Conservation (phyloP, 305 asterid species). For the Euphrasia arctica region DNA sequence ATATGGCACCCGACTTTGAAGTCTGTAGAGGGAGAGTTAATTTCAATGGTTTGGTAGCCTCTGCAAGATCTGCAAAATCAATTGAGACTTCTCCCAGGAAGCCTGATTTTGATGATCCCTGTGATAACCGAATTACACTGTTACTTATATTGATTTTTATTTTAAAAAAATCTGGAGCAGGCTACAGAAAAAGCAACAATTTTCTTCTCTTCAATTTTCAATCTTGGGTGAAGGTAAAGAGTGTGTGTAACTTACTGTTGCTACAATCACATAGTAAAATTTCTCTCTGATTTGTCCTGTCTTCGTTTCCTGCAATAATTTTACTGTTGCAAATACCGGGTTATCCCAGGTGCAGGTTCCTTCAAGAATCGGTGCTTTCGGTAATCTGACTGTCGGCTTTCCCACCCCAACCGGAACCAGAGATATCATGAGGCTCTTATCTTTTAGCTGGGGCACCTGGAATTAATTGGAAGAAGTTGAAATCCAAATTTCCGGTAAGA, state of each 20-base stretch:
- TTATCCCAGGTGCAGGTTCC: slow-evolving; percentile 86
- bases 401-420: slow-evolving; percentile 87
- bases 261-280: slow-evolving; percentile 65
- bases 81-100: slow-evolving; percentile 78
- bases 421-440: slow-evolving; percentile 71
- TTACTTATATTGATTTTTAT: no score
- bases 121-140: slow-evolving; percentile 25
- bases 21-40: slow-evolving; percentile 75
- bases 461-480: slow-evolving; percentile 17
- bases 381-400: slow-evolving; percentile 68
- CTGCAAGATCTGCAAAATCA: slow-evolving; percentile 86
- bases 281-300: slow-evolving; percentile 72
- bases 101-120: slow-evolving; percentile 93
- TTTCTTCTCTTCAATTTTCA: neutral
- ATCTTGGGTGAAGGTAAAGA: neutral
- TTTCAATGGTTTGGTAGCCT: slow-evolving; percentile 54
- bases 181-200: no score
- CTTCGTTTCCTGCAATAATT: slow-evolving; percentile 63
- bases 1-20: slow-evolving; percentile 70
- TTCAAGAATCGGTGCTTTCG: slow-evolving; percentile 66
- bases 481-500: slow-evolving; percentile 24
- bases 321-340: slow-evolving; percentile 73
- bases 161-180: no score
- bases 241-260: slow-evolving; percentile 53
- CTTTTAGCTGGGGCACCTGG: slow-evolving; percentile 85